These are phyloP conservation scores for Metrosideros polymorpha DNA, from an alignment of 441 rosid genomes.

Conservation along the genomic window DNA sequence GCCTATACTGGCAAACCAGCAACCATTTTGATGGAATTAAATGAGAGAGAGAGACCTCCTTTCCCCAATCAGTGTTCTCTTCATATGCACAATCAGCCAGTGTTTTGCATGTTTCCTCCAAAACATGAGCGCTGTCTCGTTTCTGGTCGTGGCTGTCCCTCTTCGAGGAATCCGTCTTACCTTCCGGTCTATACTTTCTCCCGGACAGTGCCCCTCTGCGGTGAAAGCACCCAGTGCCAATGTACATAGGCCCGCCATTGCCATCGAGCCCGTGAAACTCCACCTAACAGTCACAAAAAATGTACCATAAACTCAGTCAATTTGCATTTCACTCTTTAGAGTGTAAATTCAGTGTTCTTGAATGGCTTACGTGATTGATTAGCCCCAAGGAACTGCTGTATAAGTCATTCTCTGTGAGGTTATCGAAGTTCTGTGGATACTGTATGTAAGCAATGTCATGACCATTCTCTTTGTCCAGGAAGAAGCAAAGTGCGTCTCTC, in stretches of 20 bases:
- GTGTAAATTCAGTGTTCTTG: neutral
- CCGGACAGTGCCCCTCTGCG: constrained; percentile 17
- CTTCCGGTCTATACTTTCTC: constrained; percentile 3
- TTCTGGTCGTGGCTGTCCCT: neutral
- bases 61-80: constrained; percentile 17
- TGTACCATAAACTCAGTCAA: neutral
- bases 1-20: neutral
- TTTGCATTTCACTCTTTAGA: neutral
- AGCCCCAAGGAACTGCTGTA: constrained; percentile 1
- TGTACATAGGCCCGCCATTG: constrained; percentile 14
- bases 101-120: constrained; percentile 15
- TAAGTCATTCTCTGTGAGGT: constrained; percentile 13
- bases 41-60: constrained; percentile 6
- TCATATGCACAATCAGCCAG: constrained; percentile 16
- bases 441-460: constrained; percentile 16
- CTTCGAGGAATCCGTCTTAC: neutral
- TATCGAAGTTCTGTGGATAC: constrained; percentile 12
- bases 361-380: neutral
- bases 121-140: neutral
- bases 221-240: constrained; percentile 27
- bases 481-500: constrained; percentile 18
- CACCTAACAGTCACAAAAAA: neutral
- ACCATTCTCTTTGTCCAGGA: constrained; percentile 6
- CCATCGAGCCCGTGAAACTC: constrained; percentile 11
- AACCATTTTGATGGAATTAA: neutral